Evolutionary conservation across 805 yeast genomes (phyloP).

Genomic region (Barnettozyma pratensis): DNA sequence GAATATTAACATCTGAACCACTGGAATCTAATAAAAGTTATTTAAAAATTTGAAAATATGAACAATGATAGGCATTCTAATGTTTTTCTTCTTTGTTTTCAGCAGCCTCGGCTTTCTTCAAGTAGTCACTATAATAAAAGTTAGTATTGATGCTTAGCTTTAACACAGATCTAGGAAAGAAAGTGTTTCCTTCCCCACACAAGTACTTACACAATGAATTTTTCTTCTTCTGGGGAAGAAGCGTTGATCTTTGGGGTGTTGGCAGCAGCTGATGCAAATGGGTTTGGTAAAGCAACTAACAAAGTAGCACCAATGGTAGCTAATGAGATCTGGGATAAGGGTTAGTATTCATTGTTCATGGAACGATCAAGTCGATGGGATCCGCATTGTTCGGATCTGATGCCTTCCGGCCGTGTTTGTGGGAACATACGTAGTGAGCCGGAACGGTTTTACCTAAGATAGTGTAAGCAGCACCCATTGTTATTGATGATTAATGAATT

Average conservation of each 20-base stretch:
- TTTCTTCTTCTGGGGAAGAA: slow-evolving; percentile 81
- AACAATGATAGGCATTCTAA: slow-evolving; percentile 8
- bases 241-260: slow-evolving; percentile 66
- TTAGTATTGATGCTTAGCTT: slow-evolving; percentile 4
- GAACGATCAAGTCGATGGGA: background rate
- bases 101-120: slow-evolving; percentile 40
- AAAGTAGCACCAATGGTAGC: slow-evolving; percentile 73
- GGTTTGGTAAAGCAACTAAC: slow-evolving; percentile 63
- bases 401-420: no score
- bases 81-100: slow-evolving; percentile 24
- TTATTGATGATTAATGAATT: background rate
- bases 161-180: no score
- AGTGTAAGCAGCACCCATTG: slow-evolving; percentile 81
- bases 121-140: slow-evolving; percentile 44
- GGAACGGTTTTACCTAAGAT: slow-evolving; percentile 81
- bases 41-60: background rate
- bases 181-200: no score
- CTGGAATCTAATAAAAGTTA: background rate
- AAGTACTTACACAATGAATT: slow-evolving; percentile 47
- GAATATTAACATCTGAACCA: background rate
- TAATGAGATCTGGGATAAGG: slow-evolving; percentile 53
- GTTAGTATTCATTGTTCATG: slow-evolving; percentile 7
- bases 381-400: background rate
- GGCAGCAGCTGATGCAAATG: slow-evolving; percentile 38
- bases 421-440: slow-evolving; percentile 60